phyloP scores from a whole-genome alignment of 768 basidiomycete genomes.

The Macrolepiota fuliginosa region DNA sequence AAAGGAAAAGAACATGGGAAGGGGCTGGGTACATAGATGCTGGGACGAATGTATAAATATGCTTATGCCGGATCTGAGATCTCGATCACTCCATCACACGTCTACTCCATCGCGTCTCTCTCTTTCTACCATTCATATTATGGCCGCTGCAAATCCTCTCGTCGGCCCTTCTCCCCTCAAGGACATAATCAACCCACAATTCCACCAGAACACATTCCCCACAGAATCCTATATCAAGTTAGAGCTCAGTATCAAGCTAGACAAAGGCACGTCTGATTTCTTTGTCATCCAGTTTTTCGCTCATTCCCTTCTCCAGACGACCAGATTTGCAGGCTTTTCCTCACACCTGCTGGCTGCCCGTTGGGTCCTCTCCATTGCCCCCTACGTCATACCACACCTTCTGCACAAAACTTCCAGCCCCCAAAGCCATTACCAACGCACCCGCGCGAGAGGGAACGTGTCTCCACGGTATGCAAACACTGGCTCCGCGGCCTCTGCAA shows the following conservation, averaged over 20 bases:
- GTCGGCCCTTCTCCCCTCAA: constrained; percentile 55
- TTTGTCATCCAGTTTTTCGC: background rate
- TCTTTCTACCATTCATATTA: constrained; percentile 17
- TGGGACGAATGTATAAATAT: background rate
- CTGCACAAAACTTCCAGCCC: constrained; percentile 85
- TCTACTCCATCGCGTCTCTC: background rate
- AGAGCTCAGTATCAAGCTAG: constrained; percentile 83
- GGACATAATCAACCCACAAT: constrained; percentile 84
- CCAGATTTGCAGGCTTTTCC: constrained; percentile 86
- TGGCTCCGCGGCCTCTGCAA: constrained; percentile 98
- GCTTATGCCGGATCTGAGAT: background rate
- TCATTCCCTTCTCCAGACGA: constrained; percentile 55
- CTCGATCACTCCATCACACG: constrained; percentile 7
- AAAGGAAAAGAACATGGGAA: constrained; percentile 6
- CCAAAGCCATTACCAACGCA: constrained; percentile 80
- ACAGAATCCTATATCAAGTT: constrained; percentile 80
- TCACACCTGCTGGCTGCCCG: constrained; percentile 84
- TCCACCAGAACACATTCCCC: constrained; percentile 89
- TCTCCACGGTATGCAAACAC: constrained; percentile 96
- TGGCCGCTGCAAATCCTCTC: constrained; percentile 47
- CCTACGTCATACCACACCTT: constrained; percentile 86
- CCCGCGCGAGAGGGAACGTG: constrained; percentile 77
- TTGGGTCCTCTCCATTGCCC: constrained; percentile 92
- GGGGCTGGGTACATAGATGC: background rate
- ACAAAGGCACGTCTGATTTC: constrained; percentile 68